Percentiles rank a stretch among this genome's conserved stretches.
Evolutionary conservation across 208 protist species (phyloP).

Genomic region (Blastocrithidia nonstop): DNA sequence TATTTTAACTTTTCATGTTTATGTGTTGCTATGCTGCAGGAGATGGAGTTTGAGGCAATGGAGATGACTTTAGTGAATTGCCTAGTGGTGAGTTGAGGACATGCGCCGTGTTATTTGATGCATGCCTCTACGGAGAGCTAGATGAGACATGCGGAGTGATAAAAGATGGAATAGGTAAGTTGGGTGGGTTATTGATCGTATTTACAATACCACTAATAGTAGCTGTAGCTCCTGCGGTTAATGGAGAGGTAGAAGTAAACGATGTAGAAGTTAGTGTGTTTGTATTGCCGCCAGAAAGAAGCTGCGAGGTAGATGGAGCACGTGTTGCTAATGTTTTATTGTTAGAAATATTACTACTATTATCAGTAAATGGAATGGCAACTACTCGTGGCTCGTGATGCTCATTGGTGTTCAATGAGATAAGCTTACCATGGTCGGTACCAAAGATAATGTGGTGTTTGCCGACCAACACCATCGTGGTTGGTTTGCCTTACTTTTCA

Average conservation of each 20-base stretch:
- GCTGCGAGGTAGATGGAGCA: too few species aligned
- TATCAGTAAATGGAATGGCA: slow-evolving; percentile 9
- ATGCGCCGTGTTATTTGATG: too few species aligned
- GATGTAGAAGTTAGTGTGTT: not conserved
- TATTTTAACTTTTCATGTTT: too few species aligned
- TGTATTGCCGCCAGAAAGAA: too few species aligned
- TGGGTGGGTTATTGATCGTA: not conserved
- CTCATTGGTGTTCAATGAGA: slow-evolving; percentile 63
- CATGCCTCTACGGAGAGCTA: too few species aligned
- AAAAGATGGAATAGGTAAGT: too few species aligned
- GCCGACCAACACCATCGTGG: slow-evolving; percentile 56
- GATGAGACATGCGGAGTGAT: too few species aligned
- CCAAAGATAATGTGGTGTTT: slow-evolving; percentile 67
- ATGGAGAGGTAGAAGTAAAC: not conserved
- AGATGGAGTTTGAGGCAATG: not conserved
- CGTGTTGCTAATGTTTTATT: slow-evolving; percentile 6
- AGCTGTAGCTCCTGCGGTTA: not conserved
- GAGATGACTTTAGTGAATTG: not conserved
- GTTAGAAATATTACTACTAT: slow-evolving; percentile 2
- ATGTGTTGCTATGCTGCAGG: not conserved
- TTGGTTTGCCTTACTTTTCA: slow-evolving; percentile 40
- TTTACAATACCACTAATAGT: not conserved
- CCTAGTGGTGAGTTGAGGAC: not conserved
- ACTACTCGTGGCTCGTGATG: slow-evolving; percentile 25
- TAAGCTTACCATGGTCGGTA: slow-evolving; percentile 47